Base-by-base conservation (phyloP, 108 stramenopile genomes). In the Skeletonema grethae region DNA sequence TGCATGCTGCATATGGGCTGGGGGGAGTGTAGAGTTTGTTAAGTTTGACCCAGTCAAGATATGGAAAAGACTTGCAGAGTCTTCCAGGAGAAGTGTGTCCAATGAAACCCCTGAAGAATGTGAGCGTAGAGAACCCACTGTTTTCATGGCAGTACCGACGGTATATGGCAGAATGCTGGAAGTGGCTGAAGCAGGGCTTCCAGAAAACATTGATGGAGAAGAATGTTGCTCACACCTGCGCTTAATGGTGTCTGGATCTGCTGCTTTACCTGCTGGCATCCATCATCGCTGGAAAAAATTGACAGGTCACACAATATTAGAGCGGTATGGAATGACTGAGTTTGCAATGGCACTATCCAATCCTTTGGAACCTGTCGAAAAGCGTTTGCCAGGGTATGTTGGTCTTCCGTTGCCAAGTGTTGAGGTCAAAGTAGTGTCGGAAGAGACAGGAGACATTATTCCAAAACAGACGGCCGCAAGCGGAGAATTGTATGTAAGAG, bases 311-410 rank as follows among this genome's bases (percentile, higher is more conserved):
- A 80, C 78, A 12, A 72, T 86, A 30, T 61, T 86, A 76, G 85
- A 85, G 50, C 56, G 84, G 30, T 85, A 85, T 39, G 85, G 85
- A 16, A 86, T 86, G 85, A 80, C 82, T 0, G 82, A 83, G 64
- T 72, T 86, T 60, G 85, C 73, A 15, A 86, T 86, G 85, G 82
- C 82, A 3, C 65, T 86, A 31, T 77, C 77, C 43, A 86, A 86
- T 62, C 85, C 85, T 22, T 63, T 75, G 48, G 28, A 24, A 11
- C 67, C 72, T 20, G 57, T 65, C 11, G 63, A 62, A 55, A 45
- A 64, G 12, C 43, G 82, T 11, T 74, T 58, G 34, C 79, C 85
- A 5, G 85, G 85, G 4, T 67, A 73, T 67, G 85, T 86, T 10
- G 85, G 85, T 3, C 20, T 63, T 30, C 85, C 85, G 12, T 60